A percentile compares a stretch with the other conserved stretches of the same genome.
Conservation (phyloP, 192 early-diverging fungal species). For the Coemansia aciculifera region DNA sequence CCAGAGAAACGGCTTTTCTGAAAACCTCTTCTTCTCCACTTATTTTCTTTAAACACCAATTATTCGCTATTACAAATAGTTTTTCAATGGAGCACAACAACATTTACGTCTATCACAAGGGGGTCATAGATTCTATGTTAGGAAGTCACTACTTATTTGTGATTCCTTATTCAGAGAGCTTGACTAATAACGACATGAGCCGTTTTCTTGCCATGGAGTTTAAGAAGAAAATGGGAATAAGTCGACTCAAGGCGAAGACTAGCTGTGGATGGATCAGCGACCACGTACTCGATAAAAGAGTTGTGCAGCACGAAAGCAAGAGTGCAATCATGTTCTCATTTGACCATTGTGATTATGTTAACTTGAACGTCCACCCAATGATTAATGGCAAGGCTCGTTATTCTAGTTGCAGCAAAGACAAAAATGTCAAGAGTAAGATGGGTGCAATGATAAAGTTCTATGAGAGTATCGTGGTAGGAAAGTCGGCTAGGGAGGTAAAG, state of each 20-base stretch:
- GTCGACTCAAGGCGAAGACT: not conserved
- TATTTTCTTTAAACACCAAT: not conserved
- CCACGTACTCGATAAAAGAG: not conserved
- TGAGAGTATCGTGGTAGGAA: not conserved
- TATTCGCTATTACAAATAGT: not conserved
- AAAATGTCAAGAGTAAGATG: not conserved
- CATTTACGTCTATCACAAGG: not conserved
- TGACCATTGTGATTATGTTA: not conserved
- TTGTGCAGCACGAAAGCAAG: not conserved
- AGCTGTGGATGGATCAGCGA: not conserved
- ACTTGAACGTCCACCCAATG: not conserved
- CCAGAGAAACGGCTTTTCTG: not conserved
- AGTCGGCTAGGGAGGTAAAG: not conserved
- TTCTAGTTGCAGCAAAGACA: not conserved
- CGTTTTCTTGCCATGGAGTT: not conserved
- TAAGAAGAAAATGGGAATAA: not conserved
- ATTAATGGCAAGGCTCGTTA: not conserved
- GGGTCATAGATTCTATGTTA: not conserved
- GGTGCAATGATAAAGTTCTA: not conserved
- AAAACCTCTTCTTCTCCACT: not conserved
- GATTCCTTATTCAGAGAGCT: not conserved
- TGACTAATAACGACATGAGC: not conserved
- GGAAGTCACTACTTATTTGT: not conserved
- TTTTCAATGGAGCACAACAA: not conserved
- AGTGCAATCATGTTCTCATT: not conserved